These are phyloP conservation scores for Scopulariopsis brevicaulis DNA, from an alignment of 2,329 filamentous ascomycete species.

Conservation along the genomic window DNA sequence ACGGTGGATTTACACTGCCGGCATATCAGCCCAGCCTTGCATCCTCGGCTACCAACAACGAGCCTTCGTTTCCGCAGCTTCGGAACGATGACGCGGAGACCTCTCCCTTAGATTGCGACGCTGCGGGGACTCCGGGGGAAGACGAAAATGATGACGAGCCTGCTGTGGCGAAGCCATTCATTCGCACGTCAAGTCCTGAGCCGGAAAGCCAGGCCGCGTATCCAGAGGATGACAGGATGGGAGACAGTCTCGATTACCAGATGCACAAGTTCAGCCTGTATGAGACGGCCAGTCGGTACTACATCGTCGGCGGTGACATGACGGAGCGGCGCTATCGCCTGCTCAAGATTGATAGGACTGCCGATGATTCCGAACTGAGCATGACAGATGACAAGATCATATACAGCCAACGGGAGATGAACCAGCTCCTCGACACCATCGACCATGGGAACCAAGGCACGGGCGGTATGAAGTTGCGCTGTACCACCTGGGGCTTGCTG, in stretches of 20 bases:
- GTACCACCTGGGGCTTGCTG: slow-evolving; percentile 84
- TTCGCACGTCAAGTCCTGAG: slow-evolving; percentile 19
- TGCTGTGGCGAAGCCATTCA: slow-evolving; percentile 44
- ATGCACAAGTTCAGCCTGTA: slow-evolving; percentile 99
- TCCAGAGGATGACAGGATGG: not conserved
- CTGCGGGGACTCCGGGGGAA: slow-evolving; percentile 15
- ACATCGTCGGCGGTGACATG: slow-evolving; percentile 86
- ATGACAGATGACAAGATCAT: slow-evolving; percentile 92
- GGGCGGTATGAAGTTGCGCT: slow-evolving; percentile 80
- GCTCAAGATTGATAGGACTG: slow-evolving; percentile 86
- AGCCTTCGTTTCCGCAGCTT: slow-evolving; percentile 5
- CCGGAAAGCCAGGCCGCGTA: not conserved
- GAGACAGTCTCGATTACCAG: not conserved
- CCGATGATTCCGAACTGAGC: slow-evolving; percentile 62
- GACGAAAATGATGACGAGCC: slow-evolving; percentile 46
- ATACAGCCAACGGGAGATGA: slow-evolving; percentile 87
- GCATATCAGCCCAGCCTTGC: not conserved
- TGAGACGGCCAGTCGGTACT: slow-evolving; percentile 87
- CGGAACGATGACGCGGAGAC: slow-evolving; percentile 4
- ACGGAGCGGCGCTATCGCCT: slow-evolving; percentile 83
- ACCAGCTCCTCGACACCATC: slow-evolving; percentile 82
- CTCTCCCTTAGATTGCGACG: not conserved
- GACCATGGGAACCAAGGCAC: slow-evolving; percentile 89
- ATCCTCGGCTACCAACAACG: not conserved
- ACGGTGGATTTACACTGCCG: not conserved